phyloP scores from a whole-genome alignment of 2,329 filamentous ascomycete species.

The Alternaria arbusti region DNA sequence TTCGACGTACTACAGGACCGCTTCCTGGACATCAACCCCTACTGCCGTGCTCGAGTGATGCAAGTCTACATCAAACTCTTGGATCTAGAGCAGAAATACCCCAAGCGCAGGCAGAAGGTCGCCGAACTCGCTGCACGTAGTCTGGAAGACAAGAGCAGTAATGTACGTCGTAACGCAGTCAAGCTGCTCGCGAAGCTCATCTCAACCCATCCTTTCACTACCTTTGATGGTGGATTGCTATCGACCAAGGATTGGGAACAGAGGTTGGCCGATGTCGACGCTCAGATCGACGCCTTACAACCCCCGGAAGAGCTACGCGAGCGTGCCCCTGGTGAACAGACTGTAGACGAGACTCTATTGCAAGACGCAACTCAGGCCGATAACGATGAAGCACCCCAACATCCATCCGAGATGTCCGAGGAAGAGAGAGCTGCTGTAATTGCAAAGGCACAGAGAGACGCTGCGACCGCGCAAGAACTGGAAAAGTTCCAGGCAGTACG shows the following conservation, averaged over 20 bases:
- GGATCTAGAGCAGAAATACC: conserved; percentile 88
- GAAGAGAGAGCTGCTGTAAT: conserved; percentile 77
- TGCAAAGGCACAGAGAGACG: conserved; percentile 82
- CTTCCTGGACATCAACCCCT: conserved; percentile 95
- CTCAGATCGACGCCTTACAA: conserved; percentile 79
- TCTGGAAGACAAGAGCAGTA: conserved; percentile 97
- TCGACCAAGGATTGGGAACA: conserved; percentile 84
- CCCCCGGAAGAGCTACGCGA: conserved; percentile 79
- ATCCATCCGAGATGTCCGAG: conserved; percentile 73
- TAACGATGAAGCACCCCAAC: conserved; percentile 51
- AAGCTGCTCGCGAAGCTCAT: conserved; percentile 88
- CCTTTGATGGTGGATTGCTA: conserved; percentile 73
- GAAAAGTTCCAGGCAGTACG: conserved; percentile 86
- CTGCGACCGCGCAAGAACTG: conserved; percentile 86
- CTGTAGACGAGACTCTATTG: conserved; percentile 77
- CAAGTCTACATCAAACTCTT: conserved; percentile 93
- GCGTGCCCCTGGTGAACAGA: conserved; percentile 66
- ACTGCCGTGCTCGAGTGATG: conserved; percentile 88
- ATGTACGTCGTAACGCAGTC: conserved; percentile 92
- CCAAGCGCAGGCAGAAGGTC: conserved; percentile 85
- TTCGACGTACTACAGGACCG: conserved; percentile 96
- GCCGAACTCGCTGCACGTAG: conserved; percentile 88
- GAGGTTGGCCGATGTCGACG: conserved; percentile 80
- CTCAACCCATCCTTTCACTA: conserved; percentile 84
- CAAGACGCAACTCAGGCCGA: conserved; percentile 88